Conservation (phyloP, 768 basidiomycete species). For the Lyophyllum decastes region DNA sequence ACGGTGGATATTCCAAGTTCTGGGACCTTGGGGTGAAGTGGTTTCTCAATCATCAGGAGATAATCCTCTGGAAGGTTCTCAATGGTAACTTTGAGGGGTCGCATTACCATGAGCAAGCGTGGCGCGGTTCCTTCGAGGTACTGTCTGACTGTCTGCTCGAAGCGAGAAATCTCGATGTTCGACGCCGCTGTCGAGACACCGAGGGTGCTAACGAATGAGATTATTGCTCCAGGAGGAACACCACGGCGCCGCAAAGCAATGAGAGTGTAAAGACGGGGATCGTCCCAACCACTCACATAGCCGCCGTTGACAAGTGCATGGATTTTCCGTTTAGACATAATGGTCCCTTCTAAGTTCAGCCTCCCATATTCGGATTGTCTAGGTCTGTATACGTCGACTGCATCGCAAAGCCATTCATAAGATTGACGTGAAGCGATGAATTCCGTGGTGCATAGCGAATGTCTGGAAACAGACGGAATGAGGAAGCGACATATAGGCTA, state of each 20-base stretch:
- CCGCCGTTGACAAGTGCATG: constrained; percentile 81
- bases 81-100: constrained; percentile 88
- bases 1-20: constrained; percentile 79
- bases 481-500: neutral
- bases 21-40: constrained; percentile 91
- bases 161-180: constrained; percentile 85
- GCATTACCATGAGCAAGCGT: constrained; percentile 87
- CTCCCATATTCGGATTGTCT: constrained; percentile 96
- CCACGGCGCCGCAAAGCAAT: constrained; percentile 95
- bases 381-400: constrained; percentile 95
- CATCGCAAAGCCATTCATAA: constrained; percentile 99
- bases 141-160: constrained; percentile 86
- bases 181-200: constrained; percentile 87
- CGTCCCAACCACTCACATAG: constrained; percentile 93
- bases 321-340: constrained; percentile 97
- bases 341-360: constrained; percentile 88
- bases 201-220: constrained; percentile 90
- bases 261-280: constrained; percentile 95
- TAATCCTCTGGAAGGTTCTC: constrained; percentile 91
- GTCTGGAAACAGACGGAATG: constrained; percentile 47
- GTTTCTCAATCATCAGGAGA: constrained; percentile 81
- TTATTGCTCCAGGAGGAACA: constrained; percentile 94
- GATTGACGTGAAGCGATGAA: constrained; percentile 95
- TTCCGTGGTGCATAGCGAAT: constrained; percentile 95
- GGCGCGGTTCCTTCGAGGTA: constrained; percentile 90